Evolutionary conservation across 179 eudicot genomes (phyloP).

Genomic region (Beta corolliflora): DNA sequence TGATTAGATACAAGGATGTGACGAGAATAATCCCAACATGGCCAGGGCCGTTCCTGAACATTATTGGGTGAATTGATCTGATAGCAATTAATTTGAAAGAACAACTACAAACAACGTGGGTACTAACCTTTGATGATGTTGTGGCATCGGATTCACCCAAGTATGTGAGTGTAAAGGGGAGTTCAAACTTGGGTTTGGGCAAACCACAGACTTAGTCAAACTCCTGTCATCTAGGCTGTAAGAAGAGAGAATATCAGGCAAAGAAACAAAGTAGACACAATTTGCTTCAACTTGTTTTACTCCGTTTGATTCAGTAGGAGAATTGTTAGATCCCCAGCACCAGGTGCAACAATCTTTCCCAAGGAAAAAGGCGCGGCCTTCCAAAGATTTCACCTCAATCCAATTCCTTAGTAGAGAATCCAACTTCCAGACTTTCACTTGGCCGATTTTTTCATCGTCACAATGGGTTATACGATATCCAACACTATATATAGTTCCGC

Average conservation of each 20-base stretch:
- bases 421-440: background rate
- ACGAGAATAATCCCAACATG: too few species aligned
- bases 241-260: background rate
- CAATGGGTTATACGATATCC: background rate
- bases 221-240: background rate
- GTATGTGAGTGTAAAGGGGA: too few species aligned
- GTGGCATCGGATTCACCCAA: background rate
- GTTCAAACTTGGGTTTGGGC: background rate
- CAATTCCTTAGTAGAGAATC: background rate
- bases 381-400: slow-evolving; percentile 6
- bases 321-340: background rate
- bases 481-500: background rate
- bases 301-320: background rate
- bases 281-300: background rate
- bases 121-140: background rate
- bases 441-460: background rate
- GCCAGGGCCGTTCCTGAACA: too few species aligned
- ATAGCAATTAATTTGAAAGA: too few species aligned
- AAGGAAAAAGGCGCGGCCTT: slow-evolving; percentile 20
- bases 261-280: background rate
- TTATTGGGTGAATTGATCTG: too few species aligned
- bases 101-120: too few species aligned
- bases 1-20: too few species aligned
- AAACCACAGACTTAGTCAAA: background rate
- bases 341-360: background rate